Evolutionary conservation across 352 stramenopile species (phyloP).

Genomic region (Saprolegnia diclina): DNA sequence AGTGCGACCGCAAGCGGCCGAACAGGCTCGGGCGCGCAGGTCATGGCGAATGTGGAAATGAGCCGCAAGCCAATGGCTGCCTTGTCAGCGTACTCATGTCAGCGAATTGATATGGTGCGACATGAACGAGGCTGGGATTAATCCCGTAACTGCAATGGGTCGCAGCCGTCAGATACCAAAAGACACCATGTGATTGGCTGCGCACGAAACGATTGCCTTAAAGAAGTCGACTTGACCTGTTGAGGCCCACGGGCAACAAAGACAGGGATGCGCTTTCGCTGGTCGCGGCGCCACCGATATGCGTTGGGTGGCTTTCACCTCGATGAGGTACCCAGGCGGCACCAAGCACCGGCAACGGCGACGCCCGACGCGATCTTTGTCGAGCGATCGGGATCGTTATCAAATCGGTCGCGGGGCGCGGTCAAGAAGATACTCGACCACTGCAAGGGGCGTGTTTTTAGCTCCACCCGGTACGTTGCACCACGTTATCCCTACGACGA

Average conservation of each 20-base stretch:
- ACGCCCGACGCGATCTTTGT: neutral
- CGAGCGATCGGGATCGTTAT: no score
- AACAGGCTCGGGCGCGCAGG: neutral
- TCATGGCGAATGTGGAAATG: neutral
- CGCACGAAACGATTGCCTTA: neutral
- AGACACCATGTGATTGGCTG: neutral
- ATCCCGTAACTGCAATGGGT: neutral
- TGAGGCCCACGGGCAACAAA: neutral
- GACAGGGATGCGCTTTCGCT: neutral
- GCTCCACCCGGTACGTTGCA: no score
- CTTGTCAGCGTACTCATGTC: neutral
- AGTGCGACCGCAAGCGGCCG: conserved; percentile 38
- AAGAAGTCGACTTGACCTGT: neutral
- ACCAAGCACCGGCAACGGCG: no score
- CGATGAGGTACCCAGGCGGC: neutral
- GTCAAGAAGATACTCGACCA: no score
- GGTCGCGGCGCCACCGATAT: neutral
- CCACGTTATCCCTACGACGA: no score
- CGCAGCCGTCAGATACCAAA: neutral
- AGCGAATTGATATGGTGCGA: neutral
- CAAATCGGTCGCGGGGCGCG: no score
- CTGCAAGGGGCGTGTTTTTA: no score
- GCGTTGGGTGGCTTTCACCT: neutral
- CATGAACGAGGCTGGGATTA: neutral
- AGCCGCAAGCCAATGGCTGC: neutral